phyloP scores from a whole-genome alignment of 2,329 filamentous ascomycete species.

The Onygenales sp. region DNA sequence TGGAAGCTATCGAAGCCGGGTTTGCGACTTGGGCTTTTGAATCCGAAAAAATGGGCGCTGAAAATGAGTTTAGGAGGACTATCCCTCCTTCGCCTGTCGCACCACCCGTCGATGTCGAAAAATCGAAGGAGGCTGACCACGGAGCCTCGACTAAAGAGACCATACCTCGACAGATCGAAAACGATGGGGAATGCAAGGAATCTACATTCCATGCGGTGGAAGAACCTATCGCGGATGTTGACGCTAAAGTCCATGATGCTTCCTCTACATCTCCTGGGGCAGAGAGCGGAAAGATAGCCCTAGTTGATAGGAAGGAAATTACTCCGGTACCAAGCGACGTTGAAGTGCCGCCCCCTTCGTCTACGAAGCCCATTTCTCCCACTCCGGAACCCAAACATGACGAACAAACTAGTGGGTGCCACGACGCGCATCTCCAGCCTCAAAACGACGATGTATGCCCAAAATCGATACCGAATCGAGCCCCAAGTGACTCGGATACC shows the following conservation, averaged over 20 bases:
- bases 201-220: background rate
- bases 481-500: background rate
- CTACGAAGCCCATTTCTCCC: too few species aligned
- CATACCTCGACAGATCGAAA: background rate
- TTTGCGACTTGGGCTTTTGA: constrained; percentile 74
- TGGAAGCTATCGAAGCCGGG: constrained; percentile 68
- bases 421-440: too few species aligned
- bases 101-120: constrained; percentile 3
- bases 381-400: too few species aligned
- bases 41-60: constrained; percentile 64
- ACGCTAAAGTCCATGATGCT: too few species aligned
- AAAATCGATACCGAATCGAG: background rate
- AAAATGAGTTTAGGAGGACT: constrained; percentile 46
- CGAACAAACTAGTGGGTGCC: background rate
- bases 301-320: too few species aligned
- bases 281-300: too few species aligned
- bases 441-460: background rate
- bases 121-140: background rate
- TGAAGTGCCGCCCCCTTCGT: too few species aligned
- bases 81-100: constrained; percentile 2
- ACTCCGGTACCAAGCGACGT: too few species aligned
- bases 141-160: background rate
- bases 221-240: background rate
- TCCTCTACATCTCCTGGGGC: too few species aligned
- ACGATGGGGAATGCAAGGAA: background rate